Evolutionary conservation across 148 eudicot species (phyloP).

Genomic region (Simmondsia chinensis): DNA sequence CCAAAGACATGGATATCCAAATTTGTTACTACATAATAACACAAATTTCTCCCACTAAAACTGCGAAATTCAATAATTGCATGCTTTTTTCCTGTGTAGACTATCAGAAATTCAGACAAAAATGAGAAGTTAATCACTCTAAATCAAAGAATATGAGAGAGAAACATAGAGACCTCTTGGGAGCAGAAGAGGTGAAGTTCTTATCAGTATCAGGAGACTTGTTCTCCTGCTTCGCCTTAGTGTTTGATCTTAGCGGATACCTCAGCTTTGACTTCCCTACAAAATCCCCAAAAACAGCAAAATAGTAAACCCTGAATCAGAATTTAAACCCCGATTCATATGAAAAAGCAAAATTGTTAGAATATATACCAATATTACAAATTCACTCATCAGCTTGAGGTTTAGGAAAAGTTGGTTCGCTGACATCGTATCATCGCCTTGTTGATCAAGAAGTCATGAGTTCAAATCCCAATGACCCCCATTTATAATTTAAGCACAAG

Average conservation of each 20-base stretch:
- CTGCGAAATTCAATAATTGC: too few species aligned
- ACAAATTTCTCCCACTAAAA: too few species aligned
- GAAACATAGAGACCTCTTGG: slow-evolving; percentile 20
- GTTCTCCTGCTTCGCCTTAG: slow-evolving; percentile 23
- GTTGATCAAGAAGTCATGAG: too few species aligned
- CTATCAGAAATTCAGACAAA: background rate
- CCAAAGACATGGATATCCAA: too few species aligned
- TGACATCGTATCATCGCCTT: too few species aligned
- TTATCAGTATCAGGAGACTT: slow-evolving; percentile 18
- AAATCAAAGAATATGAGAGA: background rate
- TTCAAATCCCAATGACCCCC: too few species aligned
- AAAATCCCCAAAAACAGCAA: slow-evolving; percentile 1
- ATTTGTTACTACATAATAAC: too few species aligned
- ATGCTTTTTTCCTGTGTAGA: too few species aligned
- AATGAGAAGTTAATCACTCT: background rate
- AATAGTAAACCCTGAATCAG: background rate
- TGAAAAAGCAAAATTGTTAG: background rate
- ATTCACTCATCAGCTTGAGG: too few species aligned
- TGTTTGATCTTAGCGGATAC: slow-evolving; percentile 53
- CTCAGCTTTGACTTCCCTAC: slow-evolving; percentile 34
- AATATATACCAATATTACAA: background rate
- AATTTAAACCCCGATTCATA: background rate
- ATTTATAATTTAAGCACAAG: too few species aligned
- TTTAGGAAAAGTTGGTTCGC: too few species aligned
- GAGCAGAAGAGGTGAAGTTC: slow-evolving; percentile 19